Conservation (phyloP, 768 basidiomycete species). For the Boletus rubescentipes region DNA sequence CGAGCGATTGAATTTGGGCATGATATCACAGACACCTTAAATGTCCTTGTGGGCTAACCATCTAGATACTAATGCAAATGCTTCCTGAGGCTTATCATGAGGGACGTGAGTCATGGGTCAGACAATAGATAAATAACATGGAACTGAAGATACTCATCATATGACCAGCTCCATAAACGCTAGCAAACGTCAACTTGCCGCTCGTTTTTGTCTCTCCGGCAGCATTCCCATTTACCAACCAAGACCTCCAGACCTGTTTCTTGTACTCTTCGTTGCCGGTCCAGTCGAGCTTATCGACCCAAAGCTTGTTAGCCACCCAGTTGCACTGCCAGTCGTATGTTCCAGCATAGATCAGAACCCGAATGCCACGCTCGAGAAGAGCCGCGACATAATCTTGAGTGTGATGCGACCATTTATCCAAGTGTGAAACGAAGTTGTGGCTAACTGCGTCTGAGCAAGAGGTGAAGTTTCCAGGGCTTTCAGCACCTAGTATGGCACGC, state of each 20-base stretch:
- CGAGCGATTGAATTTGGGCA: neutral
- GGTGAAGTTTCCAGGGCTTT: constrained; percentile 50
- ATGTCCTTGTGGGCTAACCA: constrained; percentile 53
- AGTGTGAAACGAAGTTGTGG: constrained; percentile 48
- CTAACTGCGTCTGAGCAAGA: constrained; percentile 55
- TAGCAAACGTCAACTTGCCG: constrained; percentile 62
- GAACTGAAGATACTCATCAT: constrained; percentile 46
- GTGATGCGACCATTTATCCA: constrained; percentile 60
- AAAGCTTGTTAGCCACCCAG: constrained; percentile 62
- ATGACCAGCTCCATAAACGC: constrained; percentile 70
- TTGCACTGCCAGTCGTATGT: constrained; percentile 60
- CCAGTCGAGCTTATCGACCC: constrained; percentile 63
- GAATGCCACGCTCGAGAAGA: constrained; percentile 52
- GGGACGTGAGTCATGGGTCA: constrained; percentile 47
- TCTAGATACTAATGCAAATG: constrained; percentile 58
- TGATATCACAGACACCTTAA: constrained; percentile 20
- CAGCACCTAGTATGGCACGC: constrained; percentile 47
- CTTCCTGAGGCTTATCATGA: constrained; percentile 66
- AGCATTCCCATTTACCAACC: constrained; percentile 51
- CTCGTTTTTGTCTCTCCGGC: constrained; percentile 58
- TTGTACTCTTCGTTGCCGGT: constrained; percentile 50
- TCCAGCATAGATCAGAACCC: constrained; percentile 56
- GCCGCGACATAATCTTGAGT: constrained; percentile 58
- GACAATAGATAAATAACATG: constrained; percentile 16
- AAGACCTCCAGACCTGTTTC: constrained; percentile 44